Evolutionary conservation across 345 rosid species (phyloP).

Genomic region (Sisymbrium irio): DNA sequence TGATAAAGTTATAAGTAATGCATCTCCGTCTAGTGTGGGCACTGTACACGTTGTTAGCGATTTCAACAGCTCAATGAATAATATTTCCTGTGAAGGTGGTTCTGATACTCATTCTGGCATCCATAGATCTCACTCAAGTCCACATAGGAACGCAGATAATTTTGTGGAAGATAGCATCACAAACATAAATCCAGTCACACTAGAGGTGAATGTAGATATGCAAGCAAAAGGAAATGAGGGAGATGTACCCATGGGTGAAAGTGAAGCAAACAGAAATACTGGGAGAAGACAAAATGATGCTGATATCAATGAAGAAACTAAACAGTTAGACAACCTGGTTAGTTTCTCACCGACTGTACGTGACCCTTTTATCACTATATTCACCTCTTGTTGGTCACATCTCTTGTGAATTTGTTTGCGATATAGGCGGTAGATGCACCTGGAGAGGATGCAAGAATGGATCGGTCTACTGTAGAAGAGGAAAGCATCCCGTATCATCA

Average conservation of each 20-base stretch:
- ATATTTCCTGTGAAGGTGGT: slow-evolving; percentile 25
- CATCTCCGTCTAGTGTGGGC: slow-evolving; percentile 28
- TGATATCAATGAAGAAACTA: slow-evolving; percentile 31
- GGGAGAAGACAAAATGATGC: slow-evolving; percentile 30
- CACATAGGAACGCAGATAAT: slow-evolving; percentile 21
- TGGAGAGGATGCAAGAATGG: slow-evolving; percentile 35
- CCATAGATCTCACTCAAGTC: slow-evolving; percentile 29
- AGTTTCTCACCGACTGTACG: slow-evolving; percentile 29
- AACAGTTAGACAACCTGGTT: slow-evolving; percentile 39
- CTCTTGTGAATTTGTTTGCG: slow-evolving; percentile 23
- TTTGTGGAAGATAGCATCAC: slow-evolving; percentile 17
- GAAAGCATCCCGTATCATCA: slow-evolving; percentile 30
- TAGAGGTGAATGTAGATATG: slow-evolving; percentile 5
- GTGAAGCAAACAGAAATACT: slow-evolving; percentile 28
- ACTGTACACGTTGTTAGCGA: slow-evolving; percentile 30
- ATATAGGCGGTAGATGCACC: slow-evolving; percentile 37
- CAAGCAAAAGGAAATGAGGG: slow-evolving; percentile 24
- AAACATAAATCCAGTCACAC: slow-evolving; percentile 19
- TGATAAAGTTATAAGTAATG: slow-evolving; percentile 28
- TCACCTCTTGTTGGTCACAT: slow-evolving; percentile 14
- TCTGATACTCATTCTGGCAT: slow-evolving; percentile 29
- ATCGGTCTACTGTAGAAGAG: slow-evolving; percentile 26
- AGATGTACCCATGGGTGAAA: slow-evolving; percentile 21
- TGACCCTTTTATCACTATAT: slow-evolving; percentile 6
- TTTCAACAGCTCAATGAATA: slow-evolving; percentile 30